Evolutionary conservation across 2,329 filamentous ascomycete species (phyloP).

Genomic region (Huntiella omanensis): DNA sequence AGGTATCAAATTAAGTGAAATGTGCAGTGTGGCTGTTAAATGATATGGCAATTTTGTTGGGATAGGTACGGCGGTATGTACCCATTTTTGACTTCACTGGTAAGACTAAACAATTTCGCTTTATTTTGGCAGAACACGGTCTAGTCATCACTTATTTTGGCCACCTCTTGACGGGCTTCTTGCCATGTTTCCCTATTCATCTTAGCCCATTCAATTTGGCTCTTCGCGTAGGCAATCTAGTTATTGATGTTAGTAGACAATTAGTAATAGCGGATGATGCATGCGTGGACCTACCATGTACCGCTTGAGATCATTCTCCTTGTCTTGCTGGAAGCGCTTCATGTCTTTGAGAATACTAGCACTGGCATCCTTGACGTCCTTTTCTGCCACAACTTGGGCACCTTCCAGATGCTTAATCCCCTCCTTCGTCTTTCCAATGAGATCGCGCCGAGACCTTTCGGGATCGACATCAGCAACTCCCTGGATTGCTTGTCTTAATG

Average conservation of each 20-base stretch:
- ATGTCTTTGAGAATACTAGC: constrained; percentile 74
- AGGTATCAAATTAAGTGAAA: no score
- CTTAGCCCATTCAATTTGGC: constrained; percentile 85
- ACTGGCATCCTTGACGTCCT: constrained; percentile 87
- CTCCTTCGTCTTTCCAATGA: constrained; percentile 90
- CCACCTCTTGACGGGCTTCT: constrained; percentile 69
- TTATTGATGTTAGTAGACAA: constrained; percentile 14
- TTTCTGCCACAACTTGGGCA: constrained; percentile 69
- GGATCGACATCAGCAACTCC: constrained; percentile 94
- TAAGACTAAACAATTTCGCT: neutral
- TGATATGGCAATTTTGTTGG: no score
- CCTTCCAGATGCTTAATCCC: constrained; percentile 73
- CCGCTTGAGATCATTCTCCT: constrained; percentile 78
- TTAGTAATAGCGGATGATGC: neutral
- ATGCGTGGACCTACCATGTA: constrained; percentile 62
- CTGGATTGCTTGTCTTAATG: constrained; percentile 86
- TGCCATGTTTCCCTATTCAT: constrained; percentile 84
- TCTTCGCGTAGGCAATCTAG: constrained; percentile 78
- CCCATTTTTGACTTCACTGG: no score
- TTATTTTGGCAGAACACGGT: neutral
- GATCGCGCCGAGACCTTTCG: constrained; percentile 75
- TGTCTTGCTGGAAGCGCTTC: constrained; percentile 82
- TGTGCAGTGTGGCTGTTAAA: no score
- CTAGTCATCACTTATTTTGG: constrained; percentile 58
- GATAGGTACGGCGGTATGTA: no score